These are phyloP conservation scores for Botrytis cinerea DNA, from an alignment of 2,329 filamentous ascomycete genomes.

Conservation along the genomic window DNA sequence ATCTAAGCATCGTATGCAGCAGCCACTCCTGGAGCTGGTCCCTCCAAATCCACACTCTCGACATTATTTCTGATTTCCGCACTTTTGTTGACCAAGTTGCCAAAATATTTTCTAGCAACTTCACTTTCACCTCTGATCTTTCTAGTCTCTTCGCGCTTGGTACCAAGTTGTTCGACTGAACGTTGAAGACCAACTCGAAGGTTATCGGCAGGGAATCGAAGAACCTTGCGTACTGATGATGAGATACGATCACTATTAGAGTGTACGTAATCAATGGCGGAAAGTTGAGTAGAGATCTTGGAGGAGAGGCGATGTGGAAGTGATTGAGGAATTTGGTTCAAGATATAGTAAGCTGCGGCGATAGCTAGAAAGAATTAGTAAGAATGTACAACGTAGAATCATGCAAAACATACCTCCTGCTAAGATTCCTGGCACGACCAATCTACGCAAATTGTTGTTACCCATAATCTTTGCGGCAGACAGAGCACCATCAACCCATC, in stretches of 20 bases:
- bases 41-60: conserved; percentile 42
- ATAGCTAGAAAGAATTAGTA: conserved; percentile 56
- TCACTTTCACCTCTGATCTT: conserved; percentile 83
- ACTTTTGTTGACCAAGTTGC: conserved; percentile 73
- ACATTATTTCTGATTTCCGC: conserved; percentile 50
- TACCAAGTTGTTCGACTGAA: conserved; percentile 79
- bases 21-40: conserved; percentile 41
- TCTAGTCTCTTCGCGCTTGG: conserved; percentile 77
- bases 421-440: conserved; percentile 79
- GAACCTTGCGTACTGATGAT: conserved; percentile 80
- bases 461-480: conserved; percentile 80
- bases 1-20: conserved; percentile 38
- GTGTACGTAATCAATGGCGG: conserved; percentile 88
- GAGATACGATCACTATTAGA: conserved; percentile 83
- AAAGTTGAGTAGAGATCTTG: conserved; percentile 81
- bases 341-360: conserved; percentile 75
- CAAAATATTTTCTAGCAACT: conserved; percentile 86
- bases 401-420: conserved; percentile 66
- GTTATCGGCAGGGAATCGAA: conserved; percentile 84
- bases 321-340: conserved; percentile 85
- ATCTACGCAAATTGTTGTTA: conserved; percentile 74
- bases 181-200: conserved; percentile 81
- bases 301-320: conserved; percentile 80
- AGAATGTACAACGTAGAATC: conserved; percentile 20
- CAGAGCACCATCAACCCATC: conserved; percentile 86